Evolutionary conservation across 2,329 filamentous ascomycete species (phyloP).

Genomic region (Huntiella bhutanensis): DNA sequence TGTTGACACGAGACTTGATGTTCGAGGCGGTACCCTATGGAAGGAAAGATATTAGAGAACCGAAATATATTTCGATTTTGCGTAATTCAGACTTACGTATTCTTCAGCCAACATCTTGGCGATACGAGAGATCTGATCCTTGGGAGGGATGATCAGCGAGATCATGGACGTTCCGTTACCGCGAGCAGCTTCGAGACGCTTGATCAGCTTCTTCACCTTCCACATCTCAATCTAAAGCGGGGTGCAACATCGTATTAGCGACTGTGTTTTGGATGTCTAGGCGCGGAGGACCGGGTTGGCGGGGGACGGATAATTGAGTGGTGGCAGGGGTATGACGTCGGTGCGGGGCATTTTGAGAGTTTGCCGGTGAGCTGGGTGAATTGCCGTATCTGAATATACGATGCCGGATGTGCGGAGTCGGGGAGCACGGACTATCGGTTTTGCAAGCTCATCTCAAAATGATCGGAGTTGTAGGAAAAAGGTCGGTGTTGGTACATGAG

Average conservation of each 20-base stretch:
- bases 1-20: constrained; percentile 98
- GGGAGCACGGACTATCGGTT: no score
- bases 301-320: no score
- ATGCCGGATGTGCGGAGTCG: no score
- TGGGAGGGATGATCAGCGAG: constrained; percentile 95
- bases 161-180: constrained; percentile 99
- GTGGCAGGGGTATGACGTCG: no score
- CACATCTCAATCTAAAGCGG: constrained; percentile 50
- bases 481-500: no score
- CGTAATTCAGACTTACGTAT: constrained; percentile 45
- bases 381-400: no score
- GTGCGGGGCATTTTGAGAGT: no score
- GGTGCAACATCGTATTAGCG: neutral
- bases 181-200: constrained; percentile 87
- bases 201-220: constrained; percentile 99
- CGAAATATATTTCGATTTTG: neutral
- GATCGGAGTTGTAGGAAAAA: no score
- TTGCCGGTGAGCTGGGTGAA: no score
- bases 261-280: neutral
- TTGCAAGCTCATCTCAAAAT: no score
- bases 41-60: neutral
- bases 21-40: constrained; percentile 85
- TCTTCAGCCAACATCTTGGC: constrained; percentile 99
- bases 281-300: no score
- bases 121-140: constrained; percentile 89